Evolutionary conservation across 352 stramenopile species (phyloP), one percentile per base, ranked within the genome.

Genomic region (Globisporangium canariense): DNA sequence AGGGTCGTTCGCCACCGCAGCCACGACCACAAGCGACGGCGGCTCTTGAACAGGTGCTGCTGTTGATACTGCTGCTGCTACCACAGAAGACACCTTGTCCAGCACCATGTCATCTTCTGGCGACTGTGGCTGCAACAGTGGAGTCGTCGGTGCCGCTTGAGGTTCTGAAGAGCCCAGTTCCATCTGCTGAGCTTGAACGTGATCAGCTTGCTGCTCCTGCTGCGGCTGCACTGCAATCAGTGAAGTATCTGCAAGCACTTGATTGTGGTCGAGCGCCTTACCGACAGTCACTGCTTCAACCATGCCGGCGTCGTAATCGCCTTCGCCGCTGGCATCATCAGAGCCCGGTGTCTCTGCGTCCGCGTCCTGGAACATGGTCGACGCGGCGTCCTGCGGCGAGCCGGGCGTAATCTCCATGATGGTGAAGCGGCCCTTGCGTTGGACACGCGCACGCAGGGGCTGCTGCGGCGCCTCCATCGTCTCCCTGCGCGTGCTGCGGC

Each of bases 391-490:
- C 54, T 60, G 63, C 16, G 77, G 76, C 22, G 81, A 91, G 28
- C 74, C 78, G 2, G 81, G 80, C 52, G 85, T 68, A 60, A 93
- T 84, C 65, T 91, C 82, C 6, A 79, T 91, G 71, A 94, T 94
- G 4, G 85, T 94, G 68, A 94, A 94, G 71, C 85, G 81, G 9
- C 85, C 83, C 59, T 84, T 82, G 68, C 80, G 75, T 73, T 94
- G 79, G 10, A 93, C 83, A 40, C 82, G 82, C 71, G 66, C 75
- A 57, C 67, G 60, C 5, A 54, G 32, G 20, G 49, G 71, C 60
- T 72, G 65, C 40, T 64, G 68, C 58, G 77, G 78, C 61, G 30
- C 55, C 67, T 77, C 73, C 67, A 79, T 83, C 57, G 45, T 65
- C 32, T 30, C 52, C 16, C 30, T 54, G 11, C 36, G 53, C 55